These are phyloP conservation scores for Paracamarosporium sp. DNA, from an alignment of 2,329 filamentous ascomycete genomes.

Conservation along the genomic window DNA sequence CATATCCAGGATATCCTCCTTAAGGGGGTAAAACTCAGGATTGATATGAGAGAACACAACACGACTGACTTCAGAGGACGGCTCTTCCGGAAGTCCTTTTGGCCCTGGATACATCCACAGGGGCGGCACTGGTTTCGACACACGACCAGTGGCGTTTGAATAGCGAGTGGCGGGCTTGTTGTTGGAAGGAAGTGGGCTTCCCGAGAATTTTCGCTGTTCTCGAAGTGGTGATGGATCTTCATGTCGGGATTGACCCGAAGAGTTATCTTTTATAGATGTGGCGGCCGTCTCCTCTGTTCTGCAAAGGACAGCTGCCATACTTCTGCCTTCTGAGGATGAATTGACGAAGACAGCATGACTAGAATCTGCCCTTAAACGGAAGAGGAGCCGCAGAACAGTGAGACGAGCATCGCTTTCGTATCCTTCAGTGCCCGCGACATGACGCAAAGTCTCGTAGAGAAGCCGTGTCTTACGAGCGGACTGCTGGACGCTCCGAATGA, in stretches of 20 bases:
- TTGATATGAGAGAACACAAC: constrained; percentile 59
- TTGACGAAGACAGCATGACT: constrained; percentile 77
- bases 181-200: constrained; percentile 41
- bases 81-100: constrained; percentile 61
- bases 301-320: constrained; percentile 74
- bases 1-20: constrained; percentile 56
- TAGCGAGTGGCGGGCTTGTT: constrained; percentile 36
- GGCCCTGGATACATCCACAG: constrained; percentile 66
- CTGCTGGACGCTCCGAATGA: constrained; percentile 73
- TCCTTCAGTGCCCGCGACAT: constrained; percentile 38
- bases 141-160: constrained; percentile 31
- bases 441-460: constrained; percentile 44
- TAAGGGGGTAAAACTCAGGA: constrained; percentile 37
- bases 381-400: constrained; percentile 59
- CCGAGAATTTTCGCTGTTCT: constrained; percentile 37
- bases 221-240: constrained; percentile 39
- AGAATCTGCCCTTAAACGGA: constrained; percentile 83
- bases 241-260: constrained; percentile 25
- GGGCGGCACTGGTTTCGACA: constrained; percentile 45
- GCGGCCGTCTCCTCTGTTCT: constrained; percentile 64
- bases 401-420: constrained; percentile 47
- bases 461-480: constrained; percentile 69
- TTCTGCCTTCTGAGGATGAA: constrained; percentile 72
- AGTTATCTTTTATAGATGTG: constrained; percentile 51
- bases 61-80: constrained; percentile 56